phyloP scores from a whole-genome alignment of 2,329 filamentous ascomycete genomes.

The Pseudocercospora fijiensis region DNA sequence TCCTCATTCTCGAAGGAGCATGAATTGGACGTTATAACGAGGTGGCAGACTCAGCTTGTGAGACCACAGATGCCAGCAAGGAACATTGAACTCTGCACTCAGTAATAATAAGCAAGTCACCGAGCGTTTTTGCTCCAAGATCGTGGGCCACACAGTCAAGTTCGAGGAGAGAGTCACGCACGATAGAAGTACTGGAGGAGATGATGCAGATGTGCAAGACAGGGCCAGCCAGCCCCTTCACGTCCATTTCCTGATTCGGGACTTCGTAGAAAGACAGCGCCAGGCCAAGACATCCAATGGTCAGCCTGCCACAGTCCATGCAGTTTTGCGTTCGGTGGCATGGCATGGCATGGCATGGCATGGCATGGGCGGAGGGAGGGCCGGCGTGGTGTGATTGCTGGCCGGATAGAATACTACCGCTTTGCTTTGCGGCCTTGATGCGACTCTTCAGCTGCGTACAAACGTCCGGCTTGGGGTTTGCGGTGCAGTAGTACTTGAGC shows the following conservation, averaged over 20 bases:
- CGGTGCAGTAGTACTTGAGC: not conserved
- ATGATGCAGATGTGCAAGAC: not conserved
- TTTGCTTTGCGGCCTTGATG: not conserved
- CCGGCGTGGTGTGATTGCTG: not conserved
- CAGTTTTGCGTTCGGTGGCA: not conserved
- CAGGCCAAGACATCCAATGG: not conserved
- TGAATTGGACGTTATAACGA: not conserved
- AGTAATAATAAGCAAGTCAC: not conserved
- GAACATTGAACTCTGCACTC: not conserved
- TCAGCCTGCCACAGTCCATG: not conserved
- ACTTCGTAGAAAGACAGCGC: not conserved
- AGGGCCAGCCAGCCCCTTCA: not conserved
- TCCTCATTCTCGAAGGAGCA: not conserved
- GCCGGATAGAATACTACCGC: too few species aligned
- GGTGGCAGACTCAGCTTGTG: not conserved
- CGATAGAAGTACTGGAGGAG: not conserved
- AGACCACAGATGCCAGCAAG: not conserved
- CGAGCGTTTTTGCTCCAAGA: not conserved
- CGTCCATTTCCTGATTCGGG: not conserved
- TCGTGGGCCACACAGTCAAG: too few species aligned
- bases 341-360: too few species aligned
- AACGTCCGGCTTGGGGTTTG: not conserved
- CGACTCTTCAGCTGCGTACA: not conserved
- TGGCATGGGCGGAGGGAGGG: too few species aligned
- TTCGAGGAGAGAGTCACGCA: not conserved